A percentile compares a stretch with the other conserved stretches of the same genome.
Evolutionary conservation across 2,329 filamentous ascomycete genomes (phyloP).

Genomic region (Fonsecaea erecta): DNA sequence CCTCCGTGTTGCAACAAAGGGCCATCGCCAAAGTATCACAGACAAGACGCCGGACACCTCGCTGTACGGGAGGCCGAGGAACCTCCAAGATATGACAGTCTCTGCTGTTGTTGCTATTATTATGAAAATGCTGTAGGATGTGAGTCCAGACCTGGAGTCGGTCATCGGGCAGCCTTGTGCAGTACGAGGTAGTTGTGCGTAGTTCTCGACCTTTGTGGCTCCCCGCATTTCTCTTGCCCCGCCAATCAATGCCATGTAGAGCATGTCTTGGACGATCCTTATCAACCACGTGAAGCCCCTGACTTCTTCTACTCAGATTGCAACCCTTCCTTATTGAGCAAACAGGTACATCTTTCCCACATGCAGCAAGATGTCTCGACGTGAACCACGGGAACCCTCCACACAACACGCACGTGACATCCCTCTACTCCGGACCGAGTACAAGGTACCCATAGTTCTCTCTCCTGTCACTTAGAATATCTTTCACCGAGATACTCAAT

Average conservation of each 20-base stretch:
- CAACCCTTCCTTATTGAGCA: not conserved
- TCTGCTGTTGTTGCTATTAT: no score
- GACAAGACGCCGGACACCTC: not conserved
- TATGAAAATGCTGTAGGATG: no score
- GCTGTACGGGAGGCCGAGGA: not conserved
- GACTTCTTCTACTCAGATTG: not conserved
- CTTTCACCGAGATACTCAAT: not conserved
- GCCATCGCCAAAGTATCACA: not conserved
- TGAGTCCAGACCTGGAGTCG: not conserved
- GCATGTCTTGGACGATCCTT: not conserved
- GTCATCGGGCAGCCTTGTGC: not conserved
- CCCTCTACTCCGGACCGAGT: not conserved
- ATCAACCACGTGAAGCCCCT: not conserved
- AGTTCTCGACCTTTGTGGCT: not conserved
- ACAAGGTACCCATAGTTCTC: no score
- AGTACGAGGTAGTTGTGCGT: no score
- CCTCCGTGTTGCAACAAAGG: no score
- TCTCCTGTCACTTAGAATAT: no score
- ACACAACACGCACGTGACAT: no score
- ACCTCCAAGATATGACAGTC: not conserved
- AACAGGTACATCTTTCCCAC: not conserved
- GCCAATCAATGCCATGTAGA: not conserved
- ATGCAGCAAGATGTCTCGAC: no score
- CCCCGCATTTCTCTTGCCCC: not conserved
- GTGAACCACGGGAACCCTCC: no score